phyloP scores from a whole-genome alignment of 139 green algal species.

The Chlamydomonas eustigma region DNA sequence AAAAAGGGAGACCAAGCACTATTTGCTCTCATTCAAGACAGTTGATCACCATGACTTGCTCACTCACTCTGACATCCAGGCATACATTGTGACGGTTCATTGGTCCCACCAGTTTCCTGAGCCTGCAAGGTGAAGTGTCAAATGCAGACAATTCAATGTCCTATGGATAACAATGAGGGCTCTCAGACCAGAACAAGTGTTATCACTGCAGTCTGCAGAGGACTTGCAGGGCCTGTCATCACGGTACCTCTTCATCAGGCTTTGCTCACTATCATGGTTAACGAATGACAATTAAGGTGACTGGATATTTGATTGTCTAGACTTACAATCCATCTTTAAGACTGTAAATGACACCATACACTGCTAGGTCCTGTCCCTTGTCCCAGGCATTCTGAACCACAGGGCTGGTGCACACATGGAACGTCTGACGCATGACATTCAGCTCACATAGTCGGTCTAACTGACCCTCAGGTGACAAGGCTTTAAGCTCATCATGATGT shows the following conservation, averaged over 20 bases:
- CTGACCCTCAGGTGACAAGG: neutral
- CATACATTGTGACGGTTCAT: slow-evolving; percentile 17
- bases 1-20: too few relatives aligned
- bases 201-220: too few relatives aligned
- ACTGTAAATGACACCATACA: slow-evolving; percentile 72
- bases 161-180: too few relatives aligned
- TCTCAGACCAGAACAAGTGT: too few relatives aligned
- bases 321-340: slow-evolving; percentile 41
- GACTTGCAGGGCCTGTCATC: too few relatives aligned
- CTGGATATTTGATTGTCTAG: neutral
- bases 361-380: slow-evolving; percentile 54
- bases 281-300: too few relatives aligned
- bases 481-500: slow-evolving; percentile 87
- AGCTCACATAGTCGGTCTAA: slow-evolving; percentile 57
- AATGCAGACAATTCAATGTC: neutral
- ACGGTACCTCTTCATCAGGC: too few relatives aligned
- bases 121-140: neutral
- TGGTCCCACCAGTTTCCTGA: slow-evolving; percentile 46
- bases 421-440: slow-evolving; percentile 66
- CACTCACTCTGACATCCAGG: neutral
- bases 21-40: too few relatives aligned
- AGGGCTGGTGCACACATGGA: slow-evolving; percentile 69
- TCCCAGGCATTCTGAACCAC: slow-evolving; percentile 74
- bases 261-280: too few relatives aligned
- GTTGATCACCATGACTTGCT: neutral